phyloP scores from a whole-genome alignment of 2,329 filamentous ascomycete genomes.

The Colletotrichum horii region DNA sequence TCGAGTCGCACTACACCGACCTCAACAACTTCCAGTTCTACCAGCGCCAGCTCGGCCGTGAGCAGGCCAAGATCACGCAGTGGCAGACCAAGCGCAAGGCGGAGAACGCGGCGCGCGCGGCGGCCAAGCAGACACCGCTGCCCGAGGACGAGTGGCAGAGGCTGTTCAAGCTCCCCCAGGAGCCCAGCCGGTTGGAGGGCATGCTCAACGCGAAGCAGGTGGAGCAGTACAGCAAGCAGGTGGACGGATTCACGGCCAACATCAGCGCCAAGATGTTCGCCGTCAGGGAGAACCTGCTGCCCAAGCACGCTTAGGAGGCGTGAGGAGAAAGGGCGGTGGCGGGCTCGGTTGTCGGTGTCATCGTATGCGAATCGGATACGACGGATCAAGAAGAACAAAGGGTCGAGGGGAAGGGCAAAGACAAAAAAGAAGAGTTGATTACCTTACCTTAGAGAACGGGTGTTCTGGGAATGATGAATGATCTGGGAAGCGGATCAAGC shows the following conservation, averaged over 20 bases:
- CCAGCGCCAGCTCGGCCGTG: conserved; percentile 88
- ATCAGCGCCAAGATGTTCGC: conserved; percentile 98
- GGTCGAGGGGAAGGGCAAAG: conserved; percentile 1
- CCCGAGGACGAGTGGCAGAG: conserved; percentile 99
- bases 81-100: conserved; percentile 98
- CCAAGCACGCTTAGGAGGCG: conserved; percentile 46
- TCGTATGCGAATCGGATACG: background rate
- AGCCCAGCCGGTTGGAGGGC: conserved; percentile 90
- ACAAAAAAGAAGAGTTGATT: background rate
- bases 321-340: background rate
- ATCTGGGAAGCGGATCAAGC: conserved; percentile 25
- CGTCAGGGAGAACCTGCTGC: conserved; percentile 74
- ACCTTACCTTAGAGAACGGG: conserved; percentile 19
- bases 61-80: conserved; percentile 94
- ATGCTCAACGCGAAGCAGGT: conserved; percentile 96
- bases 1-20: conserved; percentile 97
- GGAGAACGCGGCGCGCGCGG: conserved; percentile 84
- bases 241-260: conserved; percentile 92
- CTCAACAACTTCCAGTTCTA: conserved; percentile 99
- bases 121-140: conserved; percentile 86
- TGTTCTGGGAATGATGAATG: conserved; percentile 24
- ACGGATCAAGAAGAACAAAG: background rate
- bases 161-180: conserved; percentile 95
- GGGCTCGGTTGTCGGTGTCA: background rate
- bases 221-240: conserved; percentile 96